Evolutionary conservation across 2,329 filamentous ascomycete genomes (phyloP).

Genomic region (Monosporascus cannonballus): DNA sequence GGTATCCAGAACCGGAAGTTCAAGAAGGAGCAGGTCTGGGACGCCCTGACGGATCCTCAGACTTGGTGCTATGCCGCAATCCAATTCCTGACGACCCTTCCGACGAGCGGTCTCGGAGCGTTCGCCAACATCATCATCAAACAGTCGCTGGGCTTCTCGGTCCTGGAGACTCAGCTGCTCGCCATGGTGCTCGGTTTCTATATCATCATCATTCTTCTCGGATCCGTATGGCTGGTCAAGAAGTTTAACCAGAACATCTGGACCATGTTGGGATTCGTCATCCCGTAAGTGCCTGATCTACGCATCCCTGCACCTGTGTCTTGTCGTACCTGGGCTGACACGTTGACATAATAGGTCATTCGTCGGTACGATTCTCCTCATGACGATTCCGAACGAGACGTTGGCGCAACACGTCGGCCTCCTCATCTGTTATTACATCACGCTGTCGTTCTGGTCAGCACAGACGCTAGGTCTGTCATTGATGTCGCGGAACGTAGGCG

Average conservation of each 20-base stretch:
- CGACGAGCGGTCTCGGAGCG: slow-evolving; percentile 65
- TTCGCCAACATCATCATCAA: slow-evolving; percentile 70
- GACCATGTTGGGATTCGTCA: slow-evolving; percentile 58
- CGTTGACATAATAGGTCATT: slow-evolving; percentile 46
- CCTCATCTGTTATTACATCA: slow-evolving; percentile 69
- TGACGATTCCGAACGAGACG: slow-evolving; percentile 57
- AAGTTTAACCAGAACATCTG: slow-evolving; percentile 63
- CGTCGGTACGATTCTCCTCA: slow-evolving; percentile 64
- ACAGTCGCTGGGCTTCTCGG: slow-evolving; percentile 57
- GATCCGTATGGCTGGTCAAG: slow-evolving; percentile 61
- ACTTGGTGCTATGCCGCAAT: slow-evolving; percentile 60
- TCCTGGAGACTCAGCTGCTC: slow-evolving; percentile 64
- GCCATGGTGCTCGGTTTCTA: slow-evolving; percentile 70
- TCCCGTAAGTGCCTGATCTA: slow-evolving; percentile 46
- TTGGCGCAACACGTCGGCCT: slow-evolving; percentile 58
- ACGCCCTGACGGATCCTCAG: slow-evolving; percentile 59
- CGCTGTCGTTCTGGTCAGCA: slow-evolving; percentile 71
- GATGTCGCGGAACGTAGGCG: slow-evolving; percentile 63
- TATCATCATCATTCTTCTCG: slow-evolving; percentile 64
- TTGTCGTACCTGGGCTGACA: neutral
- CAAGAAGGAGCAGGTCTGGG: slow-evolving; percentile 39
- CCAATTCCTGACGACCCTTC: slow-evolving; percentile 65
- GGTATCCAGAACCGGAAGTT: slow-evolving; percentile 51
- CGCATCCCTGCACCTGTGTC: neutral
- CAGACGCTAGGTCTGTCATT: slow-evolving; percentile 62